These are phyloP conservation scores for Alisma plantagoaquatica DNA, from an alignment of 106 monocot genomes.

Conservation along the genomic window DNA sequence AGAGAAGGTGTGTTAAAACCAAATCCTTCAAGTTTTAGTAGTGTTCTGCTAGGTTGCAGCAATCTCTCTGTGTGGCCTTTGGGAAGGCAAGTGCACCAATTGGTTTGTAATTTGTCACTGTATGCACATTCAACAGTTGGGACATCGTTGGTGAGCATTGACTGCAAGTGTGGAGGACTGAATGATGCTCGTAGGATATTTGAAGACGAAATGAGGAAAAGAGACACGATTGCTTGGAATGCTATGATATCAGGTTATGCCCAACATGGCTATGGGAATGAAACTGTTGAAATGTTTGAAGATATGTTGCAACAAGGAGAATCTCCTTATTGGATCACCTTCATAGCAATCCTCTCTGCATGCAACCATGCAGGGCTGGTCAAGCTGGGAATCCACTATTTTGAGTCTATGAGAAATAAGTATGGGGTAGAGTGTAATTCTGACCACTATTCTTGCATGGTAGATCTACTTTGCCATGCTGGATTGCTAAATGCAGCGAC, in stretches of 20 bases:
- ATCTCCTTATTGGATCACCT: slow-evolving; percentile 46
- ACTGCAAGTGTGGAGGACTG: slow-evolving; percentile 62
- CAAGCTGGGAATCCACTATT: slow-evolving; percentile 29
- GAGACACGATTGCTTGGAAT: slow-evolving; percentile 55
- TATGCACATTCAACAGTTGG: slow-evolving; percentile 13
- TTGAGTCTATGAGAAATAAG: slow-evolving; percentile 33
- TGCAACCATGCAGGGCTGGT: slow-evolving; percentile 54
- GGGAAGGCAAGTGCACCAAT: slow-evolving; percentile 60
- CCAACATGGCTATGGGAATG: slow-evolving; percentile 40
- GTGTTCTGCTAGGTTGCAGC: slow-evolving; percentile 59
- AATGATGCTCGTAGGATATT: slow-evolving; percentile 33
- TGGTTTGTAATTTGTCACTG: slow-evolving; percentile 24
- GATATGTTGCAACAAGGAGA: slow-evolving; percentile 20
- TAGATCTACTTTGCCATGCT: slow-evolving; percentile 53
- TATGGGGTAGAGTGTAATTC: slow-evolving; percentile 29
- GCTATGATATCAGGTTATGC: slow-evolving; percentile 68
- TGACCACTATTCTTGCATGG: slow-evolving; percentile 57
- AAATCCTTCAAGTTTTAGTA: slow-evolving; percentile 57
- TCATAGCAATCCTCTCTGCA: slow-evolving; percentile 38
- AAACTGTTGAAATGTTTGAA: slow-evolving; percentile 35
- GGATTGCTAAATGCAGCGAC: slow-evolving; percentile 44
- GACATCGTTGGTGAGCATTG: slow-evolving; percentile 69
- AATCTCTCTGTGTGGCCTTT: slow-evolving; percentile 30
- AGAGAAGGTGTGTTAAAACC: slow-evolving; percentile 6
- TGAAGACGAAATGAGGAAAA: slow-evolving; percentile 17